Evolutionary conservation across 2,329 filamentous ascomycete genomes (phyloP), one percentile per base, ranked within the genome.

Genomic region (Berkeleyomyces basicola): DNA sequence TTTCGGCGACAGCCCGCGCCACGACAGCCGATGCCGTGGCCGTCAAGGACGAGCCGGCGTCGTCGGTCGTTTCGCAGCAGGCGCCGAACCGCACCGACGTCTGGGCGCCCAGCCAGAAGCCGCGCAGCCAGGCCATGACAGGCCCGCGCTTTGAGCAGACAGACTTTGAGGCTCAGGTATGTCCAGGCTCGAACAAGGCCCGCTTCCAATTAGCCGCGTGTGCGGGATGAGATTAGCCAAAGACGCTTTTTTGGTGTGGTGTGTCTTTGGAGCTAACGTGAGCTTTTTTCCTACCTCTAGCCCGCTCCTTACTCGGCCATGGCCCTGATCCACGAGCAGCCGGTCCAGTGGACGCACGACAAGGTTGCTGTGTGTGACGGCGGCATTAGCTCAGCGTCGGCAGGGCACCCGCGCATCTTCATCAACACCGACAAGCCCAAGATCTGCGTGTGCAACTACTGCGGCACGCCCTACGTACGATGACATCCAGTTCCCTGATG

Each of bases 341-440:
- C 91, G 23, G 93, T 99, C 43, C 82, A 83, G 73, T 99, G 93
- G 92, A 88, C 86, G 65, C 86, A 96, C 72, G 82, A 88, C 67
- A 82, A 85, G 66, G 75, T 88, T 58, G 92, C 95, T 60, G 84
- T 85, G 53, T 99, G 93, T 72, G 91, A 97, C 70, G 93, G 93
- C 64, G 93, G 92, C 64, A 91, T 91, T 68, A 93, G 92, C 55
- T 86, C 91, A 40, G 78, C 88, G 62, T 86, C 92, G 42, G 77
- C 88, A 62, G 93, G 93, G 51, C 93, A 99, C 74, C 93, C 93
- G 59, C 83, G 83, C 71, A 87, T 99, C 76, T 99, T 90, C 74
- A 99, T 99, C 82, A 99, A 99, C 77, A 86, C 88, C 68, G 93
- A 99, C 76, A 97, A 96, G 80, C 88, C 93, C 51, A 85, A 97